A percentile compares a stretch with the other conserved stretches of the same genome.
These are phyloP conservation scores for Suhomyces sp. DNA, from an alignment of 805 yeast species.

Conservation along the genomic window DNA sequence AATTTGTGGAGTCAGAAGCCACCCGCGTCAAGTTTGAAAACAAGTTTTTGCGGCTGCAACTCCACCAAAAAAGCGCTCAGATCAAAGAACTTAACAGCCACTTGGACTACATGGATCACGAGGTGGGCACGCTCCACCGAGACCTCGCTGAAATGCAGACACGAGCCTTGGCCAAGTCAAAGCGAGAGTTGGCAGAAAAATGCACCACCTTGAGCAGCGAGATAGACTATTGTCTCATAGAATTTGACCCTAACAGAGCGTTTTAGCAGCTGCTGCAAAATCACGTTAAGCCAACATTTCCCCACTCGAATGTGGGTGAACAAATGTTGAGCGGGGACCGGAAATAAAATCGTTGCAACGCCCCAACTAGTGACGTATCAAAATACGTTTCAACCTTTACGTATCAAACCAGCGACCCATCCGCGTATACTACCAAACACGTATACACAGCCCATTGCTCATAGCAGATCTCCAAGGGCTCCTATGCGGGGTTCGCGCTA, in stretches of 20 bases:
- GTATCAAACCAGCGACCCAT: not conserved
- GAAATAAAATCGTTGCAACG: not conserved
- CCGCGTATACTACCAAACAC: not conserved
- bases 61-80: slow-evolving; percentile 16
- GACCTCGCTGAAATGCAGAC: not conserved
- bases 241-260: not conserved
- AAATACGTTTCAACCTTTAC: too few relatives aligned
- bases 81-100: slow-evolving; percentile 23
- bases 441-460: not conserved
- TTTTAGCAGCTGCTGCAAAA: not conserved
- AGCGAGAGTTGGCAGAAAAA: slow-evolving; percentile 1
- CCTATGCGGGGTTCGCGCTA: not conserved
- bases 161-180: slow-evolving; percentile 1
- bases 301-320: not conserved
- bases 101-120: slow-evolving; percentile 20
- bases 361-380: too few relatives aligned
- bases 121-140: slow-evolving; percentile 8
- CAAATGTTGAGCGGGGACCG: not conserved
- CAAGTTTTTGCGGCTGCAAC: slow-evolving; percentile 24
- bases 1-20: slow-evolving; percentile 31
- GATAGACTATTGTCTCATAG: slow-evolving; percentile 5
- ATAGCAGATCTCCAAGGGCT: not conserved
- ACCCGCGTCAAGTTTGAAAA: slow-evolving; percentile 33
- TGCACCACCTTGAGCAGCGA: slow-evolving; percentile 8
- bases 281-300: not conserved